Base-by-base conservation (phyloP, 805 yeast species). In the Teunomyces pallodes region DNA sequence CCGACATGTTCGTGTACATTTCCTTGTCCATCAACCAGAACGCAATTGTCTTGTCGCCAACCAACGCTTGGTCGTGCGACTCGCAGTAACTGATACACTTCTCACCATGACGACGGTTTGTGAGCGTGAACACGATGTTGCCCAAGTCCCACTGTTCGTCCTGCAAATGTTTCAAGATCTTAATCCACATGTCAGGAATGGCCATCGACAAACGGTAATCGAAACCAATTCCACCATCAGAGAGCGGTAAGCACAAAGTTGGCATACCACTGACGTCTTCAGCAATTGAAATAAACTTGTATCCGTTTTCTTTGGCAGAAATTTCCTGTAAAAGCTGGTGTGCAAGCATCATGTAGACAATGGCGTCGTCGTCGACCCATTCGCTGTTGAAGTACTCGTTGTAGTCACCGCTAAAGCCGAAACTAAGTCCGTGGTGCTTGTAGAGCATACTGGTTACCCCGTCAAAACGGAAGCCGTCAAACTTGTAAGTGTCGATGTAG, bases 201-300 rank as follows among this genome's bases (percentile, higher is more conserved):
- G 98, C 97, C 99, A 92, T 92, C 2, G 96, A 94, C 46, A 92
- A 75, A 53, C 98, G 77, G 66, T 92, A 92, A 64, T 91, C 94
- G 60, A 92, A 92, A 0, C 97, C 99, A 52, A 87, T 84, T 48
- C 99, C 99, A 43, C 98, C 98, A 20, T 72, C 63, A 0, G 56
- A 45, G 44, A 88, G 76, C 5, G 94, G 84, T 47, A 87, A 67
- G 66, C 98, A 92, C 48, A 94, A 71, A 1, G 97, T 90, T 30
- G 99, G 99, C 86, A 92, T 92, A 9, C 99, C 99, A 43, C 94
- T 85, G 42, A 92, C 99, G 65, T 92, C 99, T 66, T 92, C 99
- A 3, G 98, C 98, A 55, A 92, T 86, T 1, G 96, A 81, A 8
- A 87, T 79, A 55, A 86, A 82, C 46, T 75, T 70, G 49, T 59